These are phyloP conservation scores for Dioscorea alata DNA, from an alignment of 106 monocot genomes.

Conservation along the genomic window DNA sequence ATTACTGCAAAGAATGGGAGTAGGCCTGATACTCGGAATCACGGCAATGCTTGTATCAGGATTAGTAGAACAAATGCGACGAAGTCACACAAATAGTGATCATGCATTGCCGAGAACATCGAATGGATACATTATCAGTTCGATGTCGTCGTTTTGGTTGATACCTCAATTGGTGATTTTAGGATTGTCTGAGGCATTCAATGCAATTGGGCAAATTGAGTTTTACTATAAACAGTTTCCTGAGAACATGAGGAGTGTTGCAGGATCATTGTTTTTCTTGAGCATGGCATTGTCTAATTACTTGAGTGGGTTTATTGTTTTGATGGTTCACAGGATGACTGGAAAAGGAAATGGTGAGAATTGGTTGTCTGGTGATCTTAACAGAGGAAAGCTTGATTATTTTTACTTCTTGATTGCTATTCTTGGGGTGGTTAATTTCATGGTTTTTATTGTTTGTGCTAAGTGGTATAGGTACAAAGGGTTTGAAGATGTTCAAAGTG, in stretches of 20 bases:
- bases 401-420: conserved; percentile 37
- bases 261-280: conserved; percentile 21
- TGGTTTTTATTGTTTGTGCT: conserved; percentile 32
- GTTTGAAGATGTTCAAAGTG: background rate
- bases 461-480: conserved; percentile 61
- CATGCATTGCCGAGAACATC: background rate
- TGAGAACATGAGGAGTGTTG: conserved; percentile 72
- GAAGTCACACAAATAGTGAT: conserved; percentile 6
- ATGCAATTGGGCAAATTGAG: conserved; percentile 35
- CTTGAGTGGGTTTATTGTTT: conserved; percentile 35
- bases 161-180: conserved; percentile 29
- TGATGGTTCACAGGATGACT: conserved; percentile 16
- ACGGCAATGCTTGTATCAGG: conserved; percentile 18
- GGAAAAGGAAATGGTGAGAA: conserved; percentile 11
- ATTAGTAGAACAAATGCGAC: conserved; percentile 20
- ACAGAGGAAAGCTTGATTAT: conserved; percentile 42
- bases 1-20: conserved; percentile 55
- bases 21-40: conserved; percentile 39
- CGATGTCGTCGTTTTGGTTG: conserved; percentile 49
- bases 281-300: conserved; percentile 26
- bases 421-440: conserved; percentile 18
- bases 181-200: conserved; percentile 53
- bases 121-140: conserved; percentile 9
- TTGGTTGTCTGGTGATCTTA: conserved; percentile 50
- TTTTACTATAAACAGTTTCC: conserved; percentile 75